Percentiles rank a stretch among this genome's conserved stretches.
These are phyloP conservation scores for Panicum hallii DNA, from an alignment of 202 grass and related monocot genomes.

Conservation along the genomic window DNA sequence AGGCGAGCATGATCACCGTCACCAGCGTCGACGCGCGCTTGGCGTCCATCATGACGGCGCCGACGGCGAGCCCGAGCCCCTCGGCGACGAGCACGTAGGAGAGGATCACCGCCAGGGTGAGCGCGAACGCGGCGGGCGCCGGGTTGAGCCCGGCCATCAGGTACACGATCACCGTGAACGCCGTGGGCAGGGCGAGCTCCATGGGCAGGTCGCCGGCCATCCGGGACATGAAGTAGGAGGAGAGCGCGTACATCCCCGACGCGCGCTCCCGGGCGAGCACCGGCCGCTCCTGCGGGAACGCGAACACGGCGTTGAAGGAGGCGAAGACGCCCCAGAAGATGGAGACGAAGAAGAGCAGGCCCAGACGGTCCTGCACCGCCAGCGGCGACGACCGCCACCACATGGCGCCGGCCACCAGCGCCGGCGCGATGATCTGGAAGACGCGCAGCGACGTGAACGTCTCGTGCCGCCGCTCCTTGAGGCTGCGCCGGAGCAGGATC, in stretches of 20 bases:
- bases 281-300: slow-evolving; percentile 79
- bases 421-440: slow-evolving; percentile 83
- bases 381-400: slow-evolving; percentile 85
- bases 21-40: slow-evolving; percentile 83
- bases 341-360: slow-evolving; percentile 97
- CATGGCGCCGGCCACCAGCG: slow-evolving; percentile 79
- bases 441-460: slow-evolving; percentile 88
- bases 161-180: slow-evolving; percentile 79
- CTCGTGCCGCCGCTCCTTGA: slow-evolving; percentile 92
- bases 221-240: slow-evolving; percentile 84
- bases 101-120: slow-evolving; percentile 69
- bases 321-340: slow-evolving; percentile 99
- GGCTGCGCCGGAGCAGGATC: slow-evolving; percentile 79
- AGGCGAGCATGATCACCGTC: slow-evolving; percentile 86
- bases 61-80: slow-evolving; percentile 79
- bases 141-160: slow-evolving; percentile 90
- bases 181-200: slow-evolving; percentile 82
- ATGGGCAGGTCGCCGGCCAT: slow-evolving; percentile 89
- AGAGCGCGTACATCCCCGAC: slow-evolving; percentile 90
- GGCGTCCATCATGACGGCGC: slow-evolving; percentile 87
- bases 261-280: slow-evolving; percentile 71
- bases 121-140: slow-evolving; percentile 59
- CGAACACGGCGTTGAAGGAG: slow-evolving; percentile 96
- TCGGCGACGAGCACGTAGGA: slow-evolving; percentile 82
- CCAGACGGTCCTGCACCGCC: slow-evolving; percentile 72